Base-by-base conservation (phyloP, 352 stramenopile species). In the Phytophthora meadii region DNA sequence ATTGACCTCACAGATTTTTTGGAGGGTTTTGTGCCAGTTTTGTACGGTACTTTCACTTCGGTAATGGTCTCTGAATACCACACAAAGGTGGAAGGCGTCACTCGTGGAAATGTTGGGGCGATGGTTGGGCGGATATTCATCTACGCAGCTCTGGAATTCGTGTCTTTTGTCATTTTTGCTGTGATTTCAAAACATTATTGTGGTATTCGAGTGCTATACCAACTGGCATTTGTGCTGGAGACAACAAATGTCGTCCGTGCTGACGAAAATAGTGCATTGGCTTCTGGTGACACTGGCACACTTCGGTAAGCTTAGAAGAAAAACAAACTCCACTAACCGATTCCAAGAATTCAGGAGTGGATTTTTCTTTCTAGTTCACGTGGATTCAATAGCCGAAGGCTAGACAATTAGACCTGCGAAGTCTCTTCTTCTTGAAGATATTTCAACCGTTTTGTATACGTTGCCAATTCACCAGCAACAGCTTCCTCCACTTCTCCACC, bases 1-100 rank as follows among this genome's bases (percentile, higher is more conserved):
- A 47, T 75, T 11, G 51, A 68, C 8, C 55, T 82, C 0, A 57
- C 76, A 17, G 71, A 80, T 62, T 83, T 80, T 53, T 44, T 69
- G 19, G 68, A 82, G 47, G 48, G 0, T 41, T 41, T 41, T 41
- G 36, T 19, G 9, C 10, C 12, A 17, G 15, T 19, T 14, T 5
- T 41, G 12, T 19, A 41, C 11, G 5, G 36, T 5, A 41, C 36
- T 41, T 41, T 41, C 36, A 8, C 17, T 41, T 41, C 17, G 15
- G 6, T 41, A 15, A 41, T 41, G 15, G 15, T 40, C 34, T 40
- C 14, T 40, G 14, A 12, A 12, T 41, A 41, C 3, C 36, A 17
- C 5, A 14, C 0, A 14, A 11, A 41, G 36, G 17, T 19, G 36
- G 6, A 17, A 15, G 36, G 36, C 5, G 11, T 17, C 36, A 41